These are phyloP conservation scores for Aspergillus taichungensis DNA, from an alignment of 495 filamentous ascomycete genomes.

Conservation along the genomic window DNA sequence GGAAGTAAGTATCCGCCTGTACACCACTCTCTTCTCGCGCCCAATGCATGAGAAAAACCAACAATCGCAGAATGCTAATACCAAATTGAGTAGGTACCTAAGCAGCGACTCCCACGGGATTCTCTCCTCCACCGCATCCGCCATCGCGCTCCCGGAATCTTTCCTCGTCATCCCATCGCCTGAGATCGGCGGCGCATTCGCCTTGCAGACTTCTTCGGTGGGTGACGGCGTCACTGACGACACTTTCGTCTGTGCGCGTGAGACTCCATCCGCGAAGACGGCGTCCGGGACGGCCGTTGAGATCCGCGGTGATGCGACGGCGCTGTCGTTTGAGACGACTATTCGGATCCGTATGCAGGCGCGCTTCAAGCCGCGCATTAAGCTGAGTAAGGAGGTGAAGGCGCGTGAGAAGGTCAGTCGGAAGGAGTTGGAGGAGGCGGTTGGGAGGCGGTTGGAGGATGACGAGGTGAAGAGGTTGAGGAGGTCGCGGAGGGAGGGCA, in stretches of 20 bases:
- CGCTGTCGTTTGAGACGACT: constrained; percentile 64
- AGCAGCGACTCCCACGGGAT: constrained; percentile 76
- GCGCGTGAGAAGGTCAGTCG: constrained; percentile 74
- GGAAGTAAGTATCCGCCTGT: constrained; percentile 47
- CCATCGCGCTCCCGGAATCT: constrained; percentile 72
- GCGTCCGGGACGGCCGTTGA: constrained; percentile 30
- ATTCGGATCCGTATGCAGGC: constrained; percentile 89
- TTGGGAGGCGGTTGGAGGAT: constrained; percentile 68
- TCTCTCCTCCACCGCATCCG: constrained; percentile 65
- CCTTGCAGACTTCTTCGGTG: constrained; percentile 46
- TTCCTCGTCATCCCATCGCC: constrained; percentile 60
- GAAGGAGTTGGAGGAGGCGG: constrained; percentile 77
- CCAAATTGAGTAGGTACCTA: constrained; percentile 47
- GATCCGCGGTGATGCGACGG: constrained; percentile 70
- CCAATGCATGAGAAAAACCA: background rate
- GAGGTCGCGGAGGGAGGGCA: constrained; percentile 69
- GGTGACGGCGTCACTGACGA: constrained; percentile 33
- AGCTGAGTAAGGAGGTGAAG: constrained; percentile 70
- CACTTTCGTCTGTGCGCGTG: constrained; percentile 45
- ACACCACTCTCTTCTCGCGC: constrained; percentile 1
- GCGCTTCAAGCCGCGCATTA: constrained; percentile 76
- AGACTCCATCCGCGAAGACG: constrained; percentile 30
- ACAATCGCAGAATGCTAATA: background rate
- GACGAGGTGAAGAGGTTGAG: constrained; percentile 79
- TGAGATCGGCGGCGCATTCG: constrained; percentile 56